Conservation (phyloP, 2,329 filamentous ascomycete species). For the Phyllosticta citrichinensis region DNA sequence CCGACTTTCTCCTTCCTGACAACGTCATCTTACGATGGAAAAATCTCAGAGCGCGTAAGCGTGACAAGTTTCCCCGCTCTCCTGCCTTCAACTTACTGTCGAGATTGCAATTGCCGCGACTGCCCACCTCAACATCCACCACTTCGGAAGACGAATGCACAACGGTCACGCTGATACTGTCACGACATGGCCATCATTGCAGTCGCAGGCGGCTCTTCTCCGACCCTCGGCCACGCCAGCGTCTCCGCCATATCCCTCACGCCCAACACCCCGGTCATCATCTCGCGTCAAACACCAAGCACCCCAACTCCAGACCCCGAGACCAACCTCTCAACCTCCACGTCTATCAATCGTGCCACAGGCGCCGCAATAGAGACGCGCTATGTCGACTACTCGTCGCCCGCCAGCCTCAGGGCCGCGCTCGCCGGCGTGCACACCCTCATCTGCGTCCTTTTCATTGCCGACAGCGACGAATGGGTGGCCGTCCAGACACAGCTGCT, state of each 20-base stretch:
- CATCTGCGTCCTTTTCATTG: slow-evolving; percentile 16
- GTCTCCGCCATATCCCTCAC: slow-evolving; percentile 15
- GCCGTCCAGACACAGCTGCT: slow-evolving; percentile 36
- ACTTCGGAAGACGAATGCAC: not conserved
- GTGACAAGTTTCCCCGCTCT: not conserved
- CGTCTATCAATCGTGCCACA: not conserved
- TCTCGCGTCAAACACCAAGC: slow-evolving; percentile 16
- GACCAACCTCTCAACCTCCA: not conserved
- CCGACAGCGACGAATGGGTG: slow-evolving; percentile 16
- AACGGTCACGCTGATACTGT: not conserved
- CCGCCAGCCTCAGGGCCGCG: slow-evolving; percentile 14
- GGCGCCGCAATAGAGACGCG: slow-evolving; percentile 14
- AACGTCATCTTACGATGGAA: not conserved
- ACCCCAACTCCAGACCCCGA: slow-evolving; percentile 11
- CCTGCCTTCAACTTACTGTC: too few species aligned
- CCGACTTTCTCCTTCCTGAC: not conserved
- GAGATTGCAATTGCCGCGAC: not conserved
- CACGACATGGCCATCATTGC: slow-evolving; percentile 16
- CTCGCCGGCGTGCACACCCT: slow-evolving; percentile 19
- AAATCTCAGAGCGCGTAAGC: not conserved
- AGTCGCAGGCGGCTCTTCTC: slow-evolving; percentile 20
- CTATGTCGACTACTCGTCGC: slow-evolving; percentile 21
- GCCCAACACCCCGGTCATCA: slow-evolving; percentile 19
- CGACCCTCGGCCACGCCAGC: slow-evolving; percentile 18
- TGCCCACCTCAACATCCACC: not conserved